Evolutionary conservation across 345 rosid species (phyloP).

Genomic region (Linum tenue): DNA sequence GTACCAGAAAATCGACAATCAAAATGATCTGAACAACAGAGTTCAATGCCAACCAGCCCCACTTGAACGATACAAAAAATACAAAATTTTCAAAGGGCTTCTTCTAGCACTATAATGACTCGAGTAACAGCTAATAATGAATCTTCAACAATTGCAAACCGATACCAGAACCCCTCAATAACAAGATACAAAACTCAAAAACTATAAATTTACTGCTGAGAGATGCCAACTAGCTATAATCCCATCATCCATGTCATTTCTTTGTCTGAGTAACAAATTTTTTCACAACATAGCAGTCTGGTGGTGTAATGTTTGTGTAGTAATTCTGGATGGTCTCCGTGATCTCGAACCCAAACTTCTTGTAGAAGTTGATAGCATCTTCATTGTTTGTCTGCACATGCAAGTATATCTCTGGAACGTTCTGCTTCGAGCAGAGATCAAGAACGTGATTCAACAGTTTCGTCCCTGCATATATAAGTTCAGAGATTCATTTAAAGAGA

Average conservation of each 20-base stretch:
- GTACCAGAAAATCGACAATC: no score
- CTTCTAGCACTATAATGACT: neutral
- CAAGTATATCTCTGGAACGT: slow-evolving; percentile 73
- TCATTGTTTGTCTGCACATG: slow-evolving; percentile 96
- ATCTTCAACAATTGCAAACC: slow-evolving; percentile 9
- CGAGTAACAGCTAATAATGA: neutral
- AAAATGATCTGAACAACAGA: no score
- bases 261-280: slow-evolving; percentile 48
- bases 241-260: slow-evolving; percentile 28
- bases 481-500: slow-evolving; percentile 5
- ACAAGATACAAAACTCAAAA: slow-evolving; percentile 8
- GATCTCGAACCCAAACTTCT: slow-evolving; percentile 85
- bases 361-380: slow-evolving; percentile 90
- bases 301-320: slow-evolving; percentile 73
- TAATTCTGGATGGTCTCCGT: slow-evolving; percentile 78
- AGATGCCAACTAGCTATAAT: no score
- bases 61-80: no score
- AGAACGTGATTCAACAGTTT: slow-evolving; percentile 79
- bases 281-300: slow-evolving; percentile 71
- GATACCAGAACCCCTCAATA: slow-evolving; percentile 8
- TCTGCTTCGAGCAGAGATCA: slow-evolving; percentile 64
- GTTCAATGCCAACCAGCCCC: no score
- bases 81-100: no score
- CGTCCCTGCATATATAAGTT: slow-evolving; percentile 48
- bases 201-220: neutral